Evolutionary conservation across 2,329 filamentous ascomycete species (phyloP), one percentile per base, ranked within the genome.

Genomic region (Penicillium sp.): DNA sequence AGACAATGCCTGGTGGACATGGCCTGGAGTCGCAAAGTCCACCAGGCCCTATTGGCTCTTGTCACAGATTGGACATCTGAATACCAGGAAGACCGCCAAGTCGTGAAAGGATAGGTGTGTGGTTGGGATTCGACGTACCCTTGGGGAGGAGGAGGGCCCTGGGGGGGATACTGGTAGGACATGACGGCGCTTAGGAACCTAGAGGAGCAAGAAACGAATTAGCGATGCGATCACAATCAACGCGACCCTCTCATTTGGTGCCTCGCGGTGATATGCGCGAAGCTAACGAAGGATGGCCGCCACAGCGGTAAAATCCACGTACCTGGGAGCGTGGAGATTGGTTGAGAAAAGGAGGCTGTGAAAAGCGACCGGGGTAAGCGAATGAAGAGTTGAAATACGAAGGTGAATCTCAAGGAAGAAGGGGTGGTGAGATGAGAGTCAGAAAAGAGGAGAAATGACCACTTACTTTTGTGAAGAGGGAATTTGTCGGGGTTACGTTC

Each of bases 151-250:
- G 57, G 57, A 27, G 3, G 3, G 24, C 24, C 24, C 41, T 63
- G 58, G 63, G 77, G 78, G 63, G 77, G 77, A 29, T 65, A 66
- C 63, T 77, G 74, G 61, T 65, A 70, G 45, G 76, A 71, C 77
- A 79, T 79, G 24, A 29, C 59, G 45, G 52, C 43, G 14, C 18
- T 48, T 9, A 21, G 10, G 9, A 41, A 45, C 38, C 48, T 56
- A 4, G 4, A 36, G 31, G 8, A 11, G 11, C 43, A 3, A n/a
- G 2, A 27, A 48, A 34, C 24, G 14, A 36, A 45, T 62, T 43
- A 64, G 60, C 40, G 27, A 48, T 11, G 6, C 13, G 51, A 32
- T 51, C 16, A 54, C 7, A 46, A 48, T 16, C 14, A 48, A 58
- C 21, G 21, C 27, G 31, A 50, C 31, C 29, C 18, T 21, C 18